A percentile compares a stretch with the other conserved stretches of the same genome.
These are phyloP conservation scores for Tetrahymena malaccensis DNA, from an alignment of 73 alveolate genomes.

Conservation along the genomic window DNA sequence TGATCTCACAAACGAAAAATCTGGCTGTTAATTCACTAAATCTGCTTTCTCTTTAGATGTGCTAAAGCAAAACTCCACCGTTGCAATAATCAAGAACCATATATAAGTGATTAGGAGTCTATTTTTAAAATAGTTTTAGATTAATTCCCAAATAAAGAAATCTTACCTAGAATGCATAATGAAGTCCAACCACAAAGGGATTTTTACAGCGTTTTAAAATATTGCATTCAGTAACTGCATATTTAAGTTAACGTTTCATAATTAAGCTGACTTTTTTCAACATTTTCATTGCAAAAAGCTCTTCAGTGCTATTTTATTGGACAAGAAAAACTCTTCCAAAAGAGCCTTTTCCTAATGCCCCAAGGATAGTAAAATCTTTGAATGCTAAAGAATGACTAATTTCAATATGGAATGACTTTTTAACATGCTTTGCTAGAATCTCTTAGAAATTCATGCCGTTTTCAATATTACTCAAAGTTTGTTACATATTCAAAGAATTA, in stretches of 20 bases:
- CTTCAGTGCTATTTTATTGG: constrained; percentile 43
- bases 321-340: constrained; percentile 90
- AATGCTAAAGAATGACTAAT: not conserved
- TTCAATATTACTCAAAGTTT: not conserved
- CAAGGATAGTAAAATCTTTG: constrained; percentile 42
- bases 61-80: constrained; percentile 93
- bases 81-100: constrained; percentile 92
- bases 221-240: constrained; percentile 68
- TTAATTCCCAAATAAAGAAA: not conserved
- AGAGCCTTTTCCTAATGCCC: constrained; percentile 81
- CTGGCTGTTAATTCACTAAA: constrained; percentile 76
- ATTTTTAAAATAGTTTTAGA: not conserved
- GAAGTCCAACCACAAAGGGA: constrained; percentile 91
- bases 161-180: constrained; percentile 83
- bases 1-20: constrained; percentile 81
- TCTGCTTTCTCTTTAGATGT: constrained; percentile 70
- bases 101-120: constrained; percentile 78
- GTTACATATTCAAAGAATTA: not conserved
- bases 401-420: not conserved
- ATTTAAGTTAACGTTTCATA: constrained; percentile 4
- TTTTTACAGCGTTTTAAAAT: constrained; percentile 64
- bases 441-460: not conserved
- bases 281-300: constrained; percentile 85
- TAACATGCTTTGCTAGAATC: not conserved
- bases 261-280: constrained; percentile 54